Conservation (phyloP, 2,329 filamentous ascomycete species). For the Diaporthe sp. region DNA sequence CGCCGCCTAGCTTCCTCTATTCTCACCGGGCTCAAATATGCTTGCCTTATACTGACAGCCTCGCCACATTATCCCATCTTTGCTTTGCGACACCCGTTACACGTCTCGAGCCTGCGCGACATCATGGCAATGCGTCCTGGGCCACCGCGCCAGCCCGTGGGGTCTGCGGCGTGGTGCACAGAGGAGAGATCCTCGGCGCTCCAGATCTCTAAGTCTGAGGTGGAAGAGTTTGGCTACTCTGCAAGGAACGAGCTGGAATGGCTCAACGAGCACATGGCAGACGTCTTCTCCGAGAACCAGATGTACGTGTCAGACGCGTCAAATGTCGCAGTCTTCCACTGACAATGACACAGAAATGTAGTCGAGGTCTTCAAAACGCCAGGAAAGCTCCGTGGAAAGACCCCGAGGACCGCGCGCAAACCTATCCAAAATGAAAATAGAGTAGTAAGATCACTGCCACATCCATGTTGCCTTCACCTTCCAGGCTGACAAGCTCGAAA, state of each 20-base stretch:
- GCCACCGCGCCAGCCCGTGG: conserved; percentile 75
- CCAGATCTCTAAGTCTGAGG: conserved; percentile 83
- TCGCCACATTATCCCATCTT: conserved; percentile 6
- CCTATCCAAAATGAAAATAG: conserved; percentile 69
- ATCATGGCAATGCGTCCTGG: conserved; percentile 62
- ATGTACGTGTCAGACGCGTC: conserved; percentile 73
- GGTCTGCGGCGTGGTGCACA: conserved; percentile 86
- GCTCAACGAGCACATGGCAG: conserved; percentile 98
- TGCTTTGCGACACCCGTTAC: conserved; percentile 22
- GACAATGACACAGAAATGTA: conserved; percentile 75
- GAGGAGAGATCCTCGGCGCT: conserved; percentile 85
- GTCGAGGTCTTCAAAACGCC: conserved; percentile 97
- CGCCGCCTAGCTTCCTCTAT: neutral
- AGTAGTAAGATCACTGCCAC: conserved; percentile 64
- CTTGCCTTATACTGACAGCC: conserved; percentile 30
- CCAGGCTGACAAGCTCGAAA: conserved; percentile 53
- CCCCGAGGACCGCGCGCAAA: conserved; percentile 79
- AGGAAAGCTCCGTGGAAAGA: conserved; percentile 85
- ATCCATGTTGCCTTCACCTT: neutral
- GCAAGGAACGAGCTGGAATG: conserved; percentile 96
- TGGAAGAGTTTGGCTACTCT: conserved; percentile 93
- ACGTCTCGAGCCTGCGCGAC: conserved; percentile 24
- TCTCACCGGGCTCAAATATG: conserved; percentile 33
- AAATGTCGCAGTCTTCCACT: conserved; percentile 10
- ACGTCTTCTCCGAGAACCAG: conserved; percentile 89